phyloP scores from a whole-genome alignment of 495 filamentous ascomycete genomes.

The Staphylotrichum tortipilum region DNA sequence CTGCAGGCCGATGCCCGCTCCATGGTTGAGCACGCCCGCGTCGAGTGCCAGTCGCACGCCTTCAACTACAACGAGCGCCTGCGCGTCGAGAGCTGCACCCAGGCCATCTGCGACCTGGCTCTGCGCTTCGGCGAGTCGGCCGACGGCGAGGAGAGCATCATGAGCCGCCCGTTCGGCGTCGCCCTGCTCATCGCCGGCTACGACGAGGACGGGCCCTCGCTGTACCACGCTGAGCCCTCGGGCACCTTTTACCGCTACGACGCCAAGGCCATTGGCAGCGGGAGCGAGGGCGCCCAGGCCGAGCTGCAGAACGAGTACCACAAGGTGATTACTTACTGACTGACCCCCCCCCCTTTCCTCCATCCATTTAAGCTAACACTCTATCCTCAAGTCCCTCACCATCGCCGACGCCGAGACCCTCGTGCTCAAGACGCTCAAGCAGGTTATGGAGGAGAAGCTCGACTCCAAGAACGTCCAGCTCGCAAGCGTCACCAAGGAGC shows the following conservation, averaged over 20 bases:
- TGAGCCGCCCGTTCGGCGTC: slow-evolving; percentile 94
- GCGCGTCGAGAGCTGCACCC: slow-evolving; percentile 93
- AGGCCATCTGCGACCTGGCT: slow-evolving; percentile 96
- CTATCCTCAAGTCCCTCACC: slow-evolving; percentile 67
- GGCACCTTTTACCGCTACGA: slow-evolving; percentile 99
- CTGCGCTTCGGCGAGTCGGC: slow-evolving; percentile 94
- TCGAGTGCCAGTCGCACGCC: slow-evolving; percentile 90
- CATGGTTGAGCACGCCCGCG: slow-evolving; percentile 96
- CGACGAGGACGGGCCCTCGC: slow-evolving; percentile 92
- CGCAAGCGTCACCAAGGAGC: slow-evolving; percentile 94
- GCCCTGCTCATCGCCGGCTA: slow-evolving; percentile 92
- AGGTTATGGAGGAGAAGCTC: slow-evolving; percentile 99
- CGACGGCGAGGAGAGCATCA: slow-evolving; percentile 96
- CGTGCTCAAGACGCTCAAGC: slow-evolving; percentile 96
- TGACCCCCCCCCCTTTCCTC: too few relatives aligned
- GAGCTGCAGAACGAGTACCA: slow-evolving; percentile 98
- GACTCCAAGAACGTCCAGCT: slow-evolving; percentile 97
- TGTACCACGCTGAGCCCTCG: slow-evolving; percentile 96
- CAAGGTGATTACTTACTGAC: too few relatives aligned
- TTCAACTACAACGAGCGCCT: slow-evolving; percentile 96
- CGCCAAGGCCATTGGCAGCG: slow-evolving; percentile 95
- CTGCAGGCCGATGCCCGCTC: slow-evolving; percentile 92
- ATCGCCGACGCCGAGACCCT: slow-evolving; percentile 87
- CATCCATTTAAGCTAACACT: too few relatives aligned
- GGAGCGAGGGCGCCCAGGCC: slow-evolving; percentile 92